Evolutionary conservation across 2,329 filamentous ascomycete species (phyloP).

Genomic region (Orbilia quercus): DNA sequence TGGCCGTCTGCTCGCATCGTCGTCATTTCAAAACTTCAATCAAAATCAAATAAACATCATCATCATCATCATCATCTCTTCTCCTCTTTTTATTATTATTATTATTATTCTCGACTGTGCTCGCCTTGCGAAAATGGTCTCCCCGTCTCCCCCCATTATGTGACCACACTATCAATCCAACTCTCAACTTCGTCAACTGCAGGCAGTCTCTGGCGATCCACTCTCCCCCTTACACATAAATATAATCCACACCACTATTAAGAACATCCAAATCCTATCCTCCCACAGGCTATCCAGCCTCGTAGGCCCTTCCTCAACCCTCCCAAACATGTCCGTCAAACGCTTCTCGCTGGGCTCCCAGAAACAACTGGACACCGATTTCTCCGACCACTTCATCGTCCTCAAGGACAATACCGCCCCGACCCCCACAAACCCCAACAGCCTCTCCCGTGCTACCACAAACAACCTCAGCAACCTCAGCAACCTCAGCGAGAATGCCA

Average conservation of each 20-base stretch:
- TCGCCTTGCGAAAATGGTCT: conserved; percentile 2
- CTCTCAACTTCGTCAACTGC: conserved; percentile 34
- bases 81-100: neutral
- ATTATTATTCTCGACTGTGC: neutral
- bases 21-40: conserved; percentile 25
- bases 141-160: conserved; percentile 12
- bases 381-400: conserved; percentile 50
- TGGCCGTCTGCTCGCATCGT: conserved; percentile 15
- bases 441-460: conserved; percentile 43
- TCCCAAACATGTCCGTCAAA: conserved; percentile 36
- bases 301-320: conserved; percentile 6
- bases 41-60: conserved; percentile 15
- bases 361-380: conserved; percentile 36
- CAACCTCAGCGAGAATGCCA: conserved; percentile 40
- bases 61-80: conserved; percentile 15
- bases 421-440: conserved; percentile 21
- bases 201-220: conserved; percentile 42
- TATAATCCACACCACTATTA: conserved; percentile 10
- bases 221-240: conserved; percentile 2
- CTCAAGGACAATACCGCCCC: conserved; percentile 52
- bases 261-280: conserved; percentile 1
- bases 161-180: neutral
- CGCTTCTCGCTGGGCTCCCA: conserved; percentile 41
- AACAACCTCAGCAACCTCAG: conserved; percentile 33
- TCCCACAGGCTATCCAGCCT: conserved; percentile 11